A percentile compares a stretch with the other conserved stretches of the same genome.
phyloP scores from a whole-genome alignment of 2,329 filamentous ascomycete species.

The Xylariaceae sp. region DNA sequence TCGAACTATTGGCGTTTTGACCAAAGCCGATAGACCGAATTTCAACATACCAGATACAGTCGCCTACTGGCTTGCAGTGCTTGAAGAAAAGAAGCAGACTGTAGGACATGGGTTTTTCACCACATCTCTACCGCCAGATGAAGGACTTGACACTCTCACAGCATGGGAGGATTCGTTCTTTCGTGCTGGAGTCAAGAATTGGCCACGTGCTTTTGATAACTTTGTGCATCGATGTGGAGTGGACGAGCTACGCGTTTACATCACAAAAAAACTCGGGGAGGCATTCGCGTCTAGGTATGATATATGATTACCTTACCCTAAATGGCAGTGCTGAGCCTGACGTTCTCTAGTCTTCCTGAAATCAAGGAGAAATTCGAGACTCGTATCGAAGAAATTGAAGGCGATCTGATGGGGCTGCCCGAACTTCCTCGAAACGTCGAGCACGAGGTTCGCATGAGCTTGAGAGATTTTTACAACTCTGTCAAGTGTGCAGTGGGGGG shows the following conservation, averaged over 20 bases:
- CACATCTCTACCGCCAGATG: slow-evolving; percentile 67
- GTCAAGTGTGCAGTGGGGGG: slow-evolving; percentile 60
- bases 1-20: slow-evolving; percentile 75
- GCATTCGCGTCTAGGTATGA: slow-evolving; percentile 52
- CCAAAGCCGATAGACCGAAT: slow-evolving; percentile 75
- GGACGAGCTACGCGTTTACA: slow-evolving; percentile 55
- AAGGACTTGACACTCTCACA: slow-evolving; percentile 56
- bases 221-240: slow-evolving; percentile 58
- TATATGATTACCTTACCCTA: neutral
- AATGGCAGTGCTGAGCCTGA: neutral
- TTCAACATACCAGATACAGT: slow-evolving; percentile 54
- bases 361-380: slow-evolving; percentile 57
- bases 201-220: slow-evolving; percentile 53
- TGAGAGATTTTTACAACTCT: slow-evolving; percentile 44
- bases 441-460: slow-evolving; percentile 62
- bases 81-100: slow-evolving; percentile 63
- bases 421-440: slow-evolving; percentile 71
- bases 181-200: slow-evolving; percentile 37
- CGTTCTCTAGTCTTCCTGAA: slow-evolving; percentile 52
- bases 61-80: slow-evolving; percentile 60
- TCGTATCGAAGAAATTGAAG: slow-evolving; percentile 57
- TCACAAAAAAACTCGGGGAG: slow-evolving; percentile 58
- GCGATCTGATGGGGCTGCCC: slow-evolving; percentile 62
- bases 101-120: slow-evolving; percentile 77
- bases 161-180: slow-evolving; percentile 53